Evolutionary conservation across 1,284 basidiomycete species (phyloP).

Genomic region (Phellinidium pouzarii): DNA sequence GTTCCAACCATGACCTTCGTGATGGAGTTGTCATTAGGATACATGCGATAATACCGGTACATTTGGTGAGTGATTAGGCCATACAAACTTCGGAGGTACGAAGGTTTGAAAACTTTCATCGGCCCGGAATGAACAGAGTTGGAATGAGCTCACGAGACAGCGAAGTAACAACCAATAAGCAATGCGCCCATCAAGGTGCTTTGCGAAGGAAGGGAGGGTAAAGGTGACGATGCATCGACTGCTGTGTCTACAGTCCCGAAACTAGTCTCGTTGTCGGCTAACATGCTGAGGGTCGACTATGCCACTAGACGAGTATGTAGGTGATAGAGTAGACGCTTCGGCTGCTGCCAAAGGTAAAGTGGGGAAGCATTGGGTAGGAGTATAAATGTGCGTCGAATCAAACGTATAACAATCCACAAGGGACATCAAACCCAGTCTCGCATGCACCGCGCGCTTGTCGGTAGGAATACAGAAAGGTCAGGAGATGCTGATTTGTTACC

Average conservation of each 20-base stretch:
- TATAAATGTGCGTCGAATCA: too few relatives aligned
- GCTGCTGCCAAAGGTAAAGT: not conserved
- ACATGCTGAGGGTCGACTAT: not conserved
- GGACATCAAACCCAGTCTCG: too few relatives aligned
- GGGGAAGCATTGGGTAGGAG: too few relatives aligned
- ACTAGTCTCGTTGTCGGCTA: not conserved
- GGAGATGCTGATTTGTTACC: not conserved
- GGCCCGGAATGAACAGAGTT: not conserved
- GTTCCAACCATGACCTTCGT: not conserved
- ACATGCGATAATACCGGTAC: constrained; percentile 13
- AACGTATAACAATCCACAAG: too few relatives aligned
- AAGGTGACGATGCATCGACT: not conserved
- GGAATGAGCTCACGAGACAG: constrained; percentile 2
- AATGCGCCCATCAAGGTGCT: constrained; percentile 6
- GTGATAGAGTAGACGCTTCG: not conserved
- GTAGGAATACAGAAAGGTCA: too few relatives aligned
- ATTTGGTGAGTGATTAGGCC: constrained; percentile 8
- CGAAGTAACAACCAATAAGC: constrained; percentile 11
- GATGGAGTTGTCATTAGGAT: not conserved
- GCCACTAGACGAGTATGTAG: not conserved
- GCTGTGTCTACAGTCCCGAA: not conserved
- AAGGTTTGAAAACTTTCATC: not conserved
- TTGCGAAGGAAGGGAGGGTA: not conserved
- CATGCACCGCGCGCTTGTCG: not conserved
- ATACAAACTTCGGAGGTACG: not conserved